Evolutionary conservation across 805 yeast genomes (phyloP), one percentile per base, ranked within the genome.

Genomic region (Hanseniaspora lachancei): DNA sequence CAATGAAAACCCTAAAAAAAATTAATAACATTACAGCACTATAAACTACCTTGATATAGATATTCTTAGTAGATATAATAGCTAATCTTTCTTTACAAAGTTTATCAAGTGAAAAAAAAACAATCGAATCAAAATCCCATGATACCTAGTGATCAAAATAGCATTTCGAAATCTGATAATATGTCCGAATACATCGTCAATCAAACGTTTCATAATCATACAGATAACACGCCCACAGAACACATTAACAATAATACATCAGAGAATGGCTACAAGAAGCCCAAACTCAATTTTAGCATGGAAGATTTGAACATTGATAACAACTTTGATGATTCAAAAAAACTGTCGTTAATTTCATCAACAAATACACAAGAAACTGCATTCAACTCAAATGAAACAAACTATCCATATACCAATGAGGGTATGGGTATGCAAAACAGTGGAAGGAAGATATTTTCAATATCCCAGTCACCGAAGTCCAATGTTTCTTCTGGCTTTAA

Each of bases 391-490:
- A n/a, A 18, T 46, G 35, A 23, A 1, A 34, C 15, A 12, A 46
- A 46, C 23, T 46, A 46, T 34, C 49, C 40, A 46, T 46, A 46
- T 32, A 5, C 27, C 7, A 29, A 46, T 21, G 35, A 12, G 3
- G 2, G 23, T 3, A 15, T 32, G 12, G 49, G 49, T 6, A 8
- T 34, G 4, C 39, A 29, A 12, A 5, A 13, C 5, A 12, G 29
- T 15, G 39, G 40, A 32, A 50, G 39, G 23, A 52, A 42, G 24
- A 24, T 49, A 43, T 10, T n/a, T 21, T 52, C 55, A 20, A 44
- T 52, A 23, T 44, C 55, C 5, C 55, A 52, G 29, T 52, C 55
- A 6, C 55, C 55, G 16, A 52, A 44, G 29, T 52, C 55, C 5
- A 52, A 43, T 18, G 39, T 43, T 10, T 44, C 55, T 5, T 44